phyloP scores from a whole-genome alignment of 768 basidiomycete species.

The Pleurotus platypus region DNA sequence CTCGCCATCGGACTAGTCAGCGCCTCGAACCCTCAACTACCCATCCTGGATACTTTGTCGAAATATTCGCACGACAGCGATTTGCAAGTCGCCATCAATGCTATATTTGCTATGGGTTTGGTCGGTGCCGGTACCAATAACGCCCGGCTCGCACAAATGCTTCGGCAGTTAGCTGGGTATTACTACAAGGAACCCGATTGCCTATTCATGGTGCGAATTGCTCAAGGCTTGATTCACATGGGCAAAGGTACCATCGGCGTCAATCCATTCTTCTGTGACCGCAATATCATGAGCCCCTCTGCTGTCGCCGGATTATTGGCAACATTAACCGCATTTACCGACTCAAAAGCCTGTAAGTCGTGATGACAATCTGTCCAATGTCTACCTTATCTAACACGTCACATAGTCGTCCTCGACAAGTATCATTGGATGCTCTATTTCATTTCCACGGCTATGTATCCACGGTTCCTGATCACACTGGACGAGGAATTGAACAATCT shows the following conservation, averaged over 20 bases:
- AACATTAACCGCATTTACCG: slow-evolving; percentile 88
- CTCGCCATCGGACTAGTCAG: slow-evolving; percentile 93
- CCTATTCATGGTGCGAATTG: slow-evolving; percentile 92
- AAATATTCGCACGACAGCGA: slow-evolving; percentile 99
- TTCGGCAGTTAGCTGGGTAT: slow-evolving; percentile 95
- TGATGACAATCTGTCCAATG: not conserved
- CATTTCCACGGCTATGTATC: slow-evolving; percentile 95
- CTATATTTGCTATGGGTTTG: slow-evolving; percentile 98
- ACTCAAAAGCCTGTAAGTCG: slow-evolving; percentile 86
- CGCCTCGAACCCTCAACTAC: slow-evolving; percentile 92
- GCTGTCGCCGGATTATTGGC: slow-evolving; percentile 89
- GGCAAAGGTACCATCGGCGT: slow-evolving; percentile 97
- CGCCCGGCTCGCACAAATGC: slow-evolving; percentile 95
- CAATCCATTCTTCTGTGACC: slow-evolving; percentile 95
- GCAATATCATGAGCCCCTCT: slow-evolving; percentile 83
- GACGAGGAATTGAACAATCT: slow-evolving; percentile 85
- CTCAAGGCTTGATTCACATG: slow-evolving; percentile 98
- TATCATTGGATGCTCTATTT: slow-evolving; percentile 99
- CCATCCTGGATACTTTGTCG: slow-evolving; percentile 94
- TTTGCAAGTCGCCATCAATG: slow-evolving; percentile 92
- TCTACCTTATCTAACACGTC: slow-evolving; percentile 2
- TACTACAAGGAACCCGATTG: slow-evolving; percentile 98
- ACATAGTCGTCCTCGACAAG: slow-evolving; percentile 86
- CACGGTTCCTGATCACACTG: slow-evolving; percentile 95
- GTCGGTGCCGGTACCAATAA: slow-evolving; percentile 99